Conservation (phyloP, 2,329 filamentous ascomycete species). For the Talaromyces verruculosus region DNA sequence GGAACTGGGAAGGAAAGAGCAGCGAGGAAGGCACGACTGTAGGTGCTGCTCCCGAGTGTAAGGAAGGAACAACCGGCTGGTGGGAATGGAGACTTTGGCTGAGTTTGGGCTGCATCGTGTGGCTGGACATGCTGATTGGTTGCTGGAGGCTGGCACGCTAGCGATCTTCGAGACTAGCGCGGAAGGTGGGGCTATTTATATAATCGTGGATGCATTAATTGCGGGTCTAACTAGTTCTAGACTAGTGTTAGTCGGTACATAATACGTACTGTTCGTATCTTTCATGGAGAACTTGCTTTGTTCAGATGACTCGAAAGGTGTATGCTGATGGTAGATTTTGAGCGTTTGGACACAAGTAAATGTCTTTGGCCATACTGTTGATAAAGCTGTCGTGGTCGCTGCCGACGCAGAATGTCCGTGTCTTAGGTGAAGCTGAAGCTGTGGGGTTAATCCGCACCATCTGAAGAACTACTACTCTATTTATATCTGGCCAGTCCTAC, state of each 20-base stretch:
- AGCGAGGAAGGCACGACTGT: background rate
- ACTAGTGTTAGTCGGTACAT: background rate
- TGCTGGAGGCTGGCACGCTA: background rate
- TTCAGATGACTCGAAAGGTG: background rate
- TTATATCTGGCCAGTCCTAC: background rate
- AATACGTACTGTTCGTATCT: background rate
- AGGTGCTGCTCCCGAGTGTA: background rate
- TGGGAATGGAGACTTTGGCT: conserved; percentile 15
- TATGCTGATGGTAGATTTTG: background rate
- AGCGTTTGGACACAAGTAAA: background rate
- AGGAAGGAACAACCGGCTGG: conserved; percentile 13
- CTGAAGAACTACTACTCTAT: background rate
- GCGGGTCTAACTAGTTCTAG: background rate
- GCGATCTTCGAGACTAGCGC: background rate
- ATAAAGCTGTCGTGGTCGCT: background rate
- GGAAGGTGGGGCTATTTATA: background rate
- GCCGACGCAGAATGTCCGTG: background rate
- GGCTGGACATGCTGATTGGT: conserved; percentile 2
- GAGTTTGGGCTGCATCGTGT: conserved; percentile 11
- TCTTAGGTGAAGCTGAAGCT: background rate
- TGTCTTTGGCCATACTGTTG: background rate
- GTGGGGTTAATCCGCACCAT: background rate
- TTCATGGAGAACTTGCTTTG: background rate
- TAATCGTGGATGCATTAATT: background rate
- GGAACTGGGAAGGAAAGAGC: conserved; percentile 3